A percentile compares a stretch with the other conserved stretches of the same genome.
Conservation (phyloP, 352 stramenopile species). For the Globisporangium viniferum region DNA sequence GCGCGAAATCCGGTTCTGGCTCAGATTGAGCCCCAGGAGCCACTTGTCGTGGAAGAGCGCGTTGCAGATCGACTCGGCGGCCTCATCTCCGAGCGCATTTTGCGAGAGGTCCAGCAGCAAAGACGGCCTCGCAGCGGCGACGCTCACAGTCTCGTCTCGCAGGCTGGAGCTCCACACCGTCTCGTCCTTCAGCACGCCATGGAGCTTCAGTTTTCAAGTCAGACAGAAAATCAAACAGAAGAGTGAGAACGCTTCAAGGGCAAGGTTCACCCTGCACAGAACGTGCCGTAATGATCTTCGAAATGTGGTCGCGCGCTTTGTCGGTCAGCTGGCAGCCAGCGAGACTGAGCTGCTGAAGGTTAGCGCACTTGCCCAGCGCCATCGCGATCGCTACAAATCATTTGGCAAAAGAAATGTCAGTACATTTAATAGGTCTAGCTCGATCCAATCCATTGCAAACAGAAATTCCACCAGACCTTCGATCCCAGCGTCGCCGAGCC, state of each 20-base stretch:
- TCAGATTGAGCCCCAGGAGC: constrained; percentile 52
- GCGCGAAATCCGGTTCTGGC: constrained; percentile 35
- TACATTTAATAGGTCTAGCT: too few species aligned
- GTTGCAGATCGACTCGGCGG: constrained; percentile 34
- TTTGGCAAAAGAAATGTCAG: background rate
- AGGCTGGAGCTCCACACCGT: constrained; percentile 55
- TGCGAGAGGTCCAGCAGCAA: constrained; percentile 47
- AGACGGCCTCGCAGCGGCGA: constrained; percentile 9
- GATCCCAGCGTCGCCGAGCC: constrained; percentile 13
- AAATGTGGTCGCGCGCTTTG: constrained; percentile 43
- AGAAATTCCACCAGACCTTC: constrained; percentile 6
- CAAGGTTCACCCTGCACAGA: background rate
- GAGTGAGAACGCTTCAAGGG: too few species aligned
- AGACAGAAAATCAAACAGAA: too few species aligned
- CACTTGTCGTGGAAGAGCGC: constrained; percentile 71
- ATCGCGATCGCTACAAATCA: constrained; percentile 28
- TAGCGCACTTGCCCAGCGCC: constrained; percentile 34
- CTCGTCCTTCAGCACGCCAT: constrained; percentile 52
- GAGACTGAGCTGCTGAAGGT: constrained; percentile 42
- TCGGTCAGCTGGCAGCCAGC: constrained; percentile 44
- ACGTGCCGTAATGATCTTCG: constrained; percentile 56
- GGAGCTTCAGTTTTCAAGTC: constrained; percentile 26
- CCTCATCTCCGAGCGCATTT: constrained; percentile 42
- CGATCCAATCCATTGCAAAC: background rate
- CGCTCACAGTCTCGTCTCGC: constrained; percentile 23